Conservation (phyloP, 169 alveolate genomes). For the Blepharisma undulans region DNA sequence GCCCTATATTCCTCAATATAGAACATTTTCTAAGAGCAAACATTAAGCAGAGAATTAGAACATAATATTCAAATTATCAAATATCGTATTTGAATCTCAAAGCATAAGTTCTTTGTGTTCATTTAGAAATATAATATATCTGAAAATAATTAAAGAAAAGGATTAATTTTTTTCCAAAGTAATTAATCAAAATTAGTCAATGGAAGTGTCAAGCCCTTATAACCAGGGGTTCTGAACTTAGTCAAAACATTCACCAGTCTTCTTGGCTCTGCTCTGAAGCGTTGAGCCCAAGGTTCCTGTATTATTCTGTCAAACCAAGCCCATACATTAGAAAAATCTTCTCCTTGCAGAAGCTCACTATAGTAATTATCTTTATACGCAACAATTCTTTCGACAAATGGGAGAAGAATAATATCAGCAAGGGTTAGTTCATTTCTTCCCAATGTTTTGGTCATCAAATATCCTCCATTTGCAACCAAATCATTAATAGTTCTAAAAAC, state of each 20-base stretch:
- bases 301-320: slow-evolving; percentile 13
- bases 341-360: neutral
- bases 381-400: slow-evolving; percentile 24
- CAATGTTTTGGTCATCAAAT: neutral
- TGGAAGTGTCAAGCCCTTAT: slow-evolving; percentile 3
- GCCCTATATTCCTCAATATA: too few relatives aligned
- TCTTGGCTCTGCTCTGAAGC: neutral
- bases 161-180: too few relatives aligned
- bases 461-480: neutral
- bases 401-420: slow-evolving; percentile 18
- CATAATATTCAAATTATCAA: too few relatives aligned
- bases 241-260: neutral
- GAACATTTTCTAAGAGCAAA: too few relatives aligned
- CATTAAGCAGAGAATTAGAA: too few relatives aligned
- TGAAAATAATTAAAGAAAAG: too few relatives aligned
- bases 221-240: neutral
- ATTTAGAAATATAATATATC: too few relatives aligned
- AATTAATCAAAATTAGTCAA: neutral
- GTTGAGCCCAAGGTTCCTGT: neutral
- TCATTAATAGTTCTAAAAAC: neutral
- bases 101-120: too few relatives aligned
- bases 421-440: slow-evolving; percentile 23
- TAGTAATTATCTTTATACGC: neutral
- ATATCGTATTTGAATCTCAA: too few relatives aligned
- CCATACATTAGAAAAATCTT: neutral